Conservation (phyloP, 148 eudicot species). For the Rhododendron simsii region DNA sequence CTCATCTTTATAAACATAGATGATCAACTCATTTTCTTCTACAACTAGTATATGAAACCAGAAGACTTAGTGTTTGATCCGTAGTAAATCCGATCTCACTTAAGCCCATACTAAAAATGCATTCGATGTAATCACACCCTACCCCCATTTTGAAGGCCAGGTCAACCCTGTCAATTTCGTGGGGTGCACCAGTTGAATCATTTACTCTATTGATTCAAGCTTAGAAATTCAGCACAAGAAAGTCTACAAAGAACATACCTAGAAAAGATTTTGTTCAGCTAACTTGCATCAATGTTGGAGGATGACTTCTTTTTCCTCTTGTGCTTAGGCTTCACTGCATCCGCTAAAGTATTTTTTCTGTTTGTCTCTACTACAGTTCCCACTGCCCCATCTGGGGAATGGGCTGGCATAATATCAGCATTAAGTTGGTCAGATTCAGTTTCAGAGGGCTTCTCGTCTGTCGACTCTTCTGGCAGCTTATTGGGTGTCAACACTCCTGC, state of each 20-base stretch:
- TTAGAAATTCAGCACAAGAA: background rate
- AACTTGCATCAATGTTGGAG: conserved; percentile 29
- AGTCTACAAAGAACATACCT: background rate
- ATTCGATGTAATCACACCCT: background rate
- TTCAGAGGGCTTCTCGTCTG: conserved; percentile 2
- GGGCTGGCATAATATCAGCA: conserved; percentile 5
- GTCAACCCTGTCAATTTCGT: background rate
- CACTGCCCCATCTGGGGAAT: conserved; percentile 13
- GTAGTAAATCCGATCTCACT: background rate
- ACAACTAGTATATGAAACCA: background rate
- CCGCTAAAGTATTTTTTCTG: conserved; percentile 40
- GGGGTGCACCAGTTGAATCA: background rate
- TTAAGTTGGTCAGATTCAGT: conserved; percentile 11
- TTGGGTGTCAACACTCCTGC: conserved; percentile 25
- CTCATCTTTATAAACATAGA: background rate
- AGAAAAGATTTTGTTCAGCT: conserved; percentile 9
- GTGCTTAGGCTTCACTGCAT: conserved; percentile 75
- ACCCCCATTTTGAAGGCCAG: background rate
- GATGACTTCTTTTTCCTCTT: conserved; percentile 49
- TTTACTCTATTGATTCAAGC: background rate
- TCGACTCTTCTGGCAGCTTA: conserved; percentile 8
- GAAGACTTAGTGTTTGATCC: background rate
- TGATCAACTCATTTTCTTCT: background rate
- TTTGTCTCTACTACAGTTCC: conserved; percentile 13
- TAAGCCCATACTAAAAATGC: background rate